phyloP scores from a whole-genome alignment of 1,139 yeast genomes.

The Suzukiozyma palmioleophila region DNA sequence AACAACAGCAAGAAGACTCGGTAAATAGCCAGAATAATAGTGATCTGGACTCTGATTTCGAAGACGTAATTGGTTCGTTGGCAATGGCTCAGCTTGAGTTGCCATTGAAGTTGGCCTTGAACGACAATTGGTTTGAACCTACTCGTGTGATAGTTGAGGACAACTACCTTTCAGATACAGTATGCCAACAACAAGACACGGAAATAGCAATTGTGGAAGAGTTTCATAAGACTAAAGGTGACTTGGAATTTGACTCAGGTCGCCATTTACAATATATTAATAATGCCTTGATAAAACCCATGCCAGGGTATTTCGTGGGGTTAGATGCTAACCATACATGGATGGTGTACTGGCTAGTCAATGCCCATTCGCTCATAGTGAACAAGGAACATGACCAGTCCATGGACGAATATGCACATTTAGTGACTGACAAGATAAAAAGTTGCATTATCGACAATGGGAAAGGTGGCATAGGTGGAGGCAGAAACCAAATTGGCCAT shows the following conservation, averaged over 20 bases:
- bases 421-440: constrained; percentile 21
- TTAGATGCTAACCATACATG: constrained; percentile 90
- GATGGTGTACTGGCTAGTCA: constrained; percentile 81
- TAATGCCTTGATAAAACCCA: constrained; percentile 33
- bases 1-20: no score
- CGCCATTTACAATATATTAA: constrained; percentile 16
- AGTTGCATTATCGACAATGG: constrained; percentile 27
- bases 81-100: not conserved
- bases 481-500: constrained; percentile 76
- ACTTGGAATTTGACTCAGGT: constrained; percentile 12
- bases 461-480: constrained; percentile 82
- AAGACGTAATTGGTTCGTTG: not conserved
- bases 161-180: constrained; percentile 28
- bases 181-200: constrained; percentile 36
- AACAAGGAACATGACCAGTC: constrained; percentile 3
- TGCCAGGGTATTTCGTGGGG: constrained; percentile 45
- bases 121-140: constrained; percentile 2
- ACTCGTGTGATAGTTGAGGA: constrained; percentile 8
- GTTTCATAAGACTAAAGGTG: constrained; percentile 10
- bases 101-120: not conserved
- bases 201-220: constrained; percentile 27
- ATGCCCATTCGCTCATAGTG: constrained; percentile 29
- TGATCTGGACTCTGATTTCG: not conserved
- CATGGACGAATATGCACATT: constrained; percentile 1
- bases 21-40: not conserved